Evolutionary conservation across 1,284 basidiomycete genomes (phyloP), one percentile per base, ranked within the genome.

Genomic region (Cutaneotrichosporon cutaneum): DNA sequence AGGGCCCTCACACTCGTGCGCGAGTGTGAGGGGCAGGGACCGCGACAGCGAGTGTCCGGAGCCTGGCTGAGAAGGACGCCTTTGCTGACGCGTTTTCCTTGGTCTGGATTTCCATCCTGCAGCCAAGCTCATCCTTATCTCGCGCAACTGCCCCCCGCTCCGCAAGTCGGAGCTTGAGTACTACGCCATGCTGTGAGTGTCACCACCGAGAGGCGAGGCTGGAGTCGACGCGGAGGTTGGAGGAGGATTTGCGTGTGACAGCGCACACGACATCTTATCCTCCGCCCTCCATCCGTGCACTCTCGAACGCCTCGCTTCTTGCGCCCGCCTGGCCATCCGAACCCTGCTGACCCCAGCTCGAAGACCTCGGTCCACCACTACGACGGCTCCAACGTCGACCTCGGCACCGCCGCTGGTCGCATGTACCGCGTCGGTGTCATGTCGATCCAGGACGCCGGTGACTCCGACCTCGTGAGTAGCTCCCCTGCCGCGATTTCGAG

Each of bases 161-260:
- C 92, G 96, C 82, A 97, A 97, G 83, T 97, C 94, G 63, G 96
- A 99, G 86, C 86, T 99, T 68, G 96, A 99, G 86, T 99, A 99
- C 86, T 99, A 99, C 82, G 96, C 96, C 83, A 99, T 99, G 95
- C 86, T 99, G 74, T 83, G 68, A 69, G 74, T 78, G n/a, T 8
- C 33, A 10, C 1, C 44, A 16, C 26, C 22, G 18, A 27, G 30
- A 14, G 30, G n/a, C n/a, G 21, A n/a, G 21, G 21, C 16, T 45
- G 44, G 36, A 30, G 11, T 24, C 11, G 7, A 18, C 18, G 26
- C 27, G 26, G 48, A 30, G 18, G 26, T 18, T n/a, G 22, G 24
- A 18, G 24, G 24, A 24, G 16, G 24, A 16, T 36, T 39, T 13
- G 30, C 26, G n/a, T 26, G 13, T 30, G 4, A 10, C 26, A n/a